Evolutionary conservation across 2,329 filamentous ascomycete genomes (phyloP).

Genomic region (Sporothrix brasiliensis): DNA sequence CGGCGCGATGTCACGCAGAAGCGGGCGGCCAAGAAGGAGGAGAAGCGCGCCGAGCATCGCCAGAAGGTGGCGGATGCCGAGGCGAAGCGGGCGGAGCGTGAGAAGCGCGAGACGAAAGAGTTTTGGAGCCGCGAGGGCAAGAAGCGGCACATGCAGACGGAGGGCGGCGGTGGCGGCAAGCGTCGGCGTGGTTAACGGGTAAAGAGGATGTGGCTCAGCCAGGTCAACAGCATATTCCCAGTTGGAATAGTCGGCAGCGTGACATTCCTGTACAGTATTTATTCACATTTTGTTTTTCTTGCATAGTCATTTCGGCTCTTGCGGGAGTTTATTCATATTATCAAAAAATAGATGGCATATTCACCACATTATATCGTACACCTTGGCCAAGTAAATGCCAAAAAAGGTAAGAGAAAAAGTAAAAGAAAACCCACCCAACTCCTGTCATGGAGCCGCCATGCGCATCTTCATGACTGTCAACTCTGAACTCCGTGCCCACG

Average conservation of each 20-base stretch:
- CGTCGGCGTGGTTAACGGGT: conserved; percentile 38
- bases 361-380: conserved; percentile 14
- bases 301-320: conserved; percentile 5
- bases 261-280: conserved; percentile 11
- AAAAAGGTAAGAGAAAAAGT: too few species aligned
- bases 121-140: conserved; percentile 91
- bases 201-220: not conserved
- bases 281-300: not conserved
- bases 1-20: conserved; percentile 89
- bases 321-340: conserved; percentile 3
- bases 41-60: conserved; percentile 76
- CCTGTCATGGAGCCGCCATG: conserved; percentile 47
- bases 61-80: conserved; percentile 79
- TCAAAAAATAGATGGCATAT: conserved; percentile 5
- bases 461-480: conserved; percentile 60
- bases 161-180: conserved; percentile 46
- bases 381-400: not conserved
- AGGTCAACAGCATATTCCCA: not conserved
- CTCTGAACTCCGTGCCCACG: conserved; percentile 64
- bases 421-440: not conserved
- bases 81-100: conserved; percentile 82
- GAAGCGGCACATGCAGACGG: conserved; percentile 56
- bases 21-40: conserved; percentile 82
- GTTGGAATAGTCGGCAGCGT: conserved; percentile 15
- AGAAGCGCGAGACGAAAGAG: conserved; percentile 89